A percentile compares a stretch with the other conserved stretches of the same genome.
Conservation (phyloP, 139 green algal species). For the Pleodorina starrii region DNA sequence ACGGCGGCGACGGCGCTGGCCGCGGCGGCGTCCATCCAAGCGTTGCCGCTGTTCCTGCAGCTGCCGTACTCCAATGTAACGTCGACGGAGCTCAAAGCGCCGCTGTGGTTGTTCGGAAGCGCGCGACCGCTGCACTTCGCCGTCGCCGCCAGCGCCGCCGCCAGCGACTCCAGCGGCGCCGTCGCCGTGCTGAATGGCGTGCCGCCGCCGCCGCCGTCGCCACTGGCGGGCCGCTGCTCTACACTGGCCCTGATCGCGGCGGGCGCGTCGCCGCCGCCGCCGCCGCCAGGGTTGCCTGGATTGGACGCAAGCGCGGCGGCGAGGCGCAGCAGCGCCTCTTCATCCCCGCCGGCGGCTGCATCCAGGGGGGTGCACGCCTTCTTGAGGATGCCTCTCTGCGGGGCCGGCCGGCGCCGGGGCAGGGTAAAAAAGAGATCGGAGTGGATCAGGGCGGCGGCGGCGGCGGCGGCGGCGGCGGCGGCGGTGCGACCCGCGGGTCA, state of each 20-base stretch:
- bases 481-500: too few species aligned
- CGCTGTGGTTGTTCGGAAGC: not conserved
- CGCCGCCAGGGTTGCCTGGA: not conserved
- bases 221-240: not conserved
- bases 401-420: too few species aligned
- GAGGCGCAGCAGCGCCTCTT: constrained; percentile 25
- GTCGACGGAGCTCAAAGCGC: not conserved
- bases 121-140: too few species aligned
- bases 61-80: not conserved
- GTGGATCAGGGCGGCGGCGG: too few species aligned
- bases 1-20: not conserved
- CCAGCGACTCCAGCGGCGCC: not conserved
- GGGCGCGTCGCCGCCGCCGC: too few species aligned
- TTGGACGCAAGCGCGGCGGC: not conserved
- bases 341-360: constrained; percentile 18
- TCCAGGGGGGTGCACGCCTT: constrained; percentile 5
- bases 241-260: not conserved
- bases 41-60: constrained; percentile 1
- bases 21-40: not conserved
- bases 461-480: too few species aligned
- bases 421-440: too few species aligned
- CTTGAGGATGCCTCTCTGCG: constrained; percentile 24
- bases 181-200: not conserved
- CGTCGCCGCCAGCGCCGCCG: too few species aligned
- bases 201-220: not conserved